These are phyloP conservation scores for Phytopythium litorale DNA, from an alignment of 352 stramenopile species.

Conservation along the genomic window DNA sequence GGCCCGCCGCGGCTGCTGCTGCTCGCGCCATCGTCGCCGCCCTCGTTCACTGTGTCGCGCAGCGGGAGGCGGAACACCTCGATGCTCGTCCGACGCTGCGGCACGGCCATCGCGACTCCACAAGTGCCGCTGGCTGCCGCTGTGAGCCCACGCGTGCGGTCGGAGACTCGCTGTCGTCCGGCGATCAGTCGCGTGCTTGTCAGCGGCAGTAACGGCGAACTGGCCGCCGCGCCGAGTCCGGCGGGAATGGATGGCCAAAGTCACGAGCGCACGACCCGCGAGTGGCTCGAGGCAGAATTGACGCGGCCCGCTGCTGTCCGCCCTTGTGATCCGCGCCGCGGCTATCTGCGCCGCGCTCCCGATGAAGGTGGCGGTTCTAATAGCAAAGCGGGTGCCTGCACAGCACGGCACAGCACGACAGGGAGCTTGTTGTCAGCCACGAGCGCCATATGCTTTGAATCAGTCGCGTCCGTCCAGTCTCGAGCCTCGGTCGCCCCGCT, in stretches of 20 bases:
- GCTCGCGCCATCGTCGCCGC: slow-evolving; percentile 24
- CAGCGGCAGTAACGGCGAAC: neutral
- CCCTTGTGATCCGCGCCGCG: neutral
- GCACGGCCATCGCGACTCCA: slow-evolving; percentile 1
- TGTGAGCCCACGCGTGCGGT: neutral
- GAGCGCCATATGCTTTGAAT: no score
- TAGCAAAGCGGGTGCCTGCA: neutral
- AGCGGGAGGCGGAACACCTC: slow-evolving; percentile 68
- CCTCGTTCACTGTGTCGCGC: slow-evolving; percentile 63
- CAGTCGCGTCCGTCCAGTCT: neutral
- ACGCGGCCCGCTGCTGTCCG: neutral
- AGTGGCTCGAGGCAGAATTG: neutral
- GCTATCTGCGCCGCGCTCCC: neutral
- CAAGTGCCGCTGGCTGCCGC: neutral
- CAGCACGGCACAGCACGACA: neutral
- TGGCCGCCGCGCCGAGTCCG: neutral
- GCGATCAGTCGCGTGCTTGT: neutral
- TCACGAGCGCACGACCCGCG: neutral
- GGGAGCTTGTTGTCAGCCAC: no score
- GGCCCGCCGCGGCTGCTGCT: neutral
- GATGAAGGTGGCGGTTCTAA: neutral
- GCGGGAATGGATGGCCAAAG: neutral
- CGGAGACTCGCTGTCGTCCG: neutral
- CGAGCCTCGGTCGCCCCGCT: no score
- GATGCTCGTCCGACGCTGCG: slow-evolving; percentile 35